A percentile compares a stretch with the other conserved stretches of the same genome.
Conservation (phyloP, 441 rosid species). For the Mallotus japonicus region DNA sequence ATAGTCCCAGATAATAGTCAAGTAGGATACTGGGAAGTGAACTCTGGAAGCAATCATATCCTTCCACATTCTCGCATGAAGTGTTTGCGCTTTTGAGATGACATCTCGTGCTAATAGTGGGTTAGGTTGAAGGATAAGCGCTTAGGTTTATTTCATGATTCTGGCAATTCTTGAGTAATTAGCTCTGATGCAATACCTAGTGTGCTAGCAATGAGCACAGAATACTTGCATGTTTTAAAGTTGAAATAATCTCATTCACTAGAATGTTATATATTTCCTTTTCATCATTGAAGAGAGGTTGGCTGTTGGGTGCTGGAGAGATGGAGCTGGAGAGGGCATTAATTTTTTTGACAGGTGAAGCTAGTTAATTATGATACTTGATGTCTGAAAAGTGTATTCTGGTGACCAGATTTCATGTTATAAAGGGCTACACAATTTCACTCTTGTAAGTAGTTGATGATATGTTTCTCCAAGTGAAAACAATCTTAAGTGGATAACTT, state of each 20-base stretch:
- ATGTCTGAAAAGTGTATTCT: neutral
- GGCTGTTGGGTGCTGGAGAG: neutral
- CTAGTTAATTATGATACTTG: neutral
- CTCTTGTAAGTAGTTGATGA: neutral
- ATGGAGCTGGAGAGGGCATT: neutral
- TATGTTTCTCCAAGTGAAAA: neutral
- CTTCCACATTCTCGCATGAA: neutral
- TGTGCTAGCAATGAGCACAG: neutral
- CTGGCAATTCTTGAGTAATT: neutral
- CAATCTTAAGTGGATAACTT: neutral
- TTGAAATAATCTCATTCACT: neutral
- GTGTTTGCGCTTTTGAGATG: neutral
- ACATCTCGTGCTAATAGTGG: neutral
- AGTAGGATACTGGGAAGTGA: neutral
- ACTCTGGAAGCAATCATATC: neutral
- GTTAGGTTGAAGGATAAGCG: constrained; percentile 3
- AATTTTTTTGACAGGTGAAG: neutral
- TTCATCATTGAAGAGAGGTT: neutral
- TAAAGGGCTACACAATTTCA: neutral
- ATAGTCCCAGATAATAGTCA: neutral
- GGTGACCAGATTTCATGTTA: neutral
- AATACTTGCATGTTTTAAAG: neutral
- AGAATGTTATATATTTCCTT: neutral
- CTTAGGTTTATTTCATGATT: neutral
- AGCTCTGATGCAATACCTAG: neutral